phyloP scores from a whole-genome alignment of 352 stramenopile species.

The Phytophthora vignae region DNA sequence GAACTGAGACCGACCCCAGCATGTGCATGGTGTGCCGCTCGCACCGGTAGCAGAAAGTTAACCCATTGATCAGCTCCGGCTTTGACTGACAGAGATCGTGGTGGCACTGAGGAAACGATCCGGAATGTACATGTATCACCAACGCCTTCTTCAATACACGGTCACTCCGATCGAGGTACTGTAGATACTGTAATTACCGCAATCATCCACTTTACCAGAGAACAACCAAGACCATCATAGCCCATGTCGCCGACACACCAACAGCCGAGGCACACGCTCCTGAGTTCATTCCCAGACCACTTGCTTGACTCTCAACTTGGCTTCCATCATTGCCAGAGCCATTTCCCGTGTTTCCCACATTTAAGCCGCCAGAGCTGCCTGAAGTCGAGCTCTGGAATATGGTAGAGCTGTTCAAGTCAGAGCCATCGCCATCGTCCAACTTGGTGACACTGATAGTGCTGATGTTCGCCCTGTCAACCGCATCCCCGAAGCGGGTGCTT shows the following conservation, averaged over 20 bases:
- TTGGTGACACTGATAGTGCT: not conserved
- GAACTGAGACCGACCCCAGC: too few relatives aligned
- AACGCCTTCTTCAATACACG: too few relatives aligned
- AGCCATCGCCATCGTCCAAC: not conserved
- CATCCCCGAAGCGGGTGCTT: not conserved
- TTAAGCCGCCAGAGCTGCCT: conserved; percentile 1
- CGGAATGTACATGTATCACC: too few relatives aligned
- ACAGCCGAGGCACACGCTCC: not conserved
- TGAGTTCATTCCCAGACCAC: not conserved
- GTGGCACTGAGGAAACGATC: too few relatives aligned
- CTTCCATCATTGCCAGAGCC: not conserved
- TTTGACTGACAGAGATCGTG: too few relatives aligned
- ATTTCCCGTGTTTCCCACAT: not conserved
- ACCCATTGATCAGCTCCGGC: too few relatives aligned
- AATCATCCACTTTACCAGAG: too few relatives aligned
- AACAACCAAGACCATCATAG: too few relatives aligned
- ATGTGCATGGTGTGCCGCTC: too few relatives aligned
- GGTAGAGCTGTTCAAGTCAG: not conserved
- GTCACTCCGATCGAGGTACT: too few relatives aligned
- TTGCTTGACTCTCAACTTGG: not conserved
- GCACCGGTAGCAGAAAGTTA: too few relatives aligned
- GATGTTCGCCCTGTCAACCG: not conserved
- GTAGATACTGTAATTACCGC: too few relatives aligned
- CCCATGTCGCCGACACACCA: not conserved
- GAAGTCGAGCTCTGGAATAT: not conserved